These are phyloP conservation scores for Phytophthora colocasiae DNA, from an alignment of 352 stramenopile species.

Conservation along the genomic window DNA sequence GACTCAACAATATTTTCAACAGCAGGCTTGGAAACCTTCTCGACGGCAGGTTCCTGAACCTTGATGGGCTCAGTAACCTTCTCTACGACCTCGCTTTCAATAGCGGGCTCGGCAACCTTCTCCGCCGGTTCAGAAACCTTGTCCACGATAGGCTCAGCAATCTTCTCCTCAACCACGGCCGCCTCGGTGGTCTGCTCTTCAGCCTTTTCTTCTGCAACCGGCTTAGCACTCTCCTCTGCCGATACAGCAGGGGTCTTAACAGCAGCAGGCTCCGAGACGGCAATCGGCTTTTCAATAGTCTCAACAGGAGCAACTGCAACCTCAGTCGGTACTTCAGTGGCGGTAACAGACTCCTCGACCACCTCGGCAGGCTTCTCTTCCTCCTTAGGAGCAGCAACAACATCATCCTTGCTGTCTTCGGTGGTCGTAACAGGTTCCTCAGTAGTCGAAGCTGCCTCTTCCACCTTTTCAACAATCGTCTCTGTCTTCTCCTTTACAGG, in stretches of 20 bases:
- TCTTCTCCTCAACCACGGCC: not conserved
- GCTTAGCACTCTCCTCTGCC: not conserved
- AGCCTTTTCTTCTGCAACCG: not conserved
- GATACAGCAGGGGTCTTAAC: not conserved
- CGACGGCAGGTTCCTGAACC: not conserved
- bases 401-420: constrained; percentile 5
- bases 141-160: not conserved
- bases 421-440: constrained; percentile 12
- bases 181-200: constrained; percentile 2
- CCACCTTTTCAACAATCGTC: constrained; percentile 10
- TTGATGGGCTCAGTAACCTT: not conserved
- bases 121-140: not conserved
- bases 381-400: not conserved
- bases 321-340: constrained; percentile 2
- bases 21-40: not conserved
- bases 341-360: constrained; percentile 4
- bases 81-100: not conserved
- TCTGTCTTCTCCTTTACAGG: constrained; percentile 1
- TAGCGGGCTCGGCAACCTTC: not conserved
- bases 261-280: not conserved
- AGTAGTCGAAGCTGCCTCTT: constrained; percentile 15
- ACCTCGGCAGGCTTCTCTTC: constrained; percentile 1
- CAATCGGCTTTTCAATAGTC: not conserved
- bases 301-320: not conserved
- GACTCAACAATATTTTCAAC: not conserved